These are phyloP conservation scores for Leishmania arabica DNA, from an alignment of 208 protist genomes.

Conservation along the genomic window DNA sequence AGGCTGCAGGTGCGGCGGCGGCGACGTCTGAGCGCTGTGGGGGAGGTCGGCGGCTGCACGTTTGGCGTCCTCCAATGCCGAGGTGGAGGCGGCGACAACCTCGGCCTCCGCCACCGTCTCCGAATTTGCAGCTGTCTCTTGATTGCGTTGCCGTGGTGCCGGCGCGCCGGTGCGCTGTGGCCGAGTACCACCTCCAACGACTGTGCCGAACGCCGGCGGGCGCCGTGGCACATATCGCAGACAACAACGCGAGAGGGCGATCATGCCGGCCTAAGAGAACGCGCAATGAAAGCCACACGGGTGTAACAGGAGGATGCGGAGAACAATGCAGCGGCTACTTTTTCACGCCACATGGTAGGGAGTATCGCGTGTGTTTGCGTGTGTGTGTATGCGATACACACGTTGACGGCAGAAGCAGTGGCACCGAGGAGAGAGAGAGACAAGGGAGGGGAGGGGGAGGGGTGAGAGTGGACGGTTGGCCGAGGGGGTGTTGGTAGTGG, in stretches of 20 bases:
- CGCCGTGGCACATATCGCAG: constrained; percentile 9
- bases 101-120: constrained; percentile 6
- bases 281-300: neutral
- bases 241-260: constrained; percentile 6
- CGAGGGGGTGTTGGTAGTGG: neutral
- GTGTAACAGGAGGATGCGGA: neutral
- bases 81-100: constrained; percentile 5
- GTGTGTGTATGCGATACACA: neutral
- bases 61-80: neutral
- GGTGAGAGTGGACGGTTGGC: neutral
- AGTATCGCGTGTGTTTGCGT: neutral
- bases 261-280: neutral
- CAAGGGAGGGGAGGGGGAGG: neutral
- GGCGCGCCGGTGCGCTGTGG: neutral
- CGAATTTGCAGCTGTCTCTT: neutral
- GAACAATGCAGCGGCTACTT: neutral
- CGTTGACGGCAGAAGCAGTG: neutral
- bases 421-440: neutral
- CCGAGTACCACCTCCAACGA: neutral
- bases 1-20: neutral
- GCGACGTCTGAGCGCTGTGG: neutral
- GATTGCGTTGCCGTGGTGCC: neutral
- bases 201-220: neutral
- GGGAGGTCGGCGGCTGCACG: neutral
- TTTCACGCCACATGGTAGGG: neutral